phyloP scores from a whole-genome alignment of 352 stramenopile genomes.

The Pseudoperonospora humuli region DNA sequence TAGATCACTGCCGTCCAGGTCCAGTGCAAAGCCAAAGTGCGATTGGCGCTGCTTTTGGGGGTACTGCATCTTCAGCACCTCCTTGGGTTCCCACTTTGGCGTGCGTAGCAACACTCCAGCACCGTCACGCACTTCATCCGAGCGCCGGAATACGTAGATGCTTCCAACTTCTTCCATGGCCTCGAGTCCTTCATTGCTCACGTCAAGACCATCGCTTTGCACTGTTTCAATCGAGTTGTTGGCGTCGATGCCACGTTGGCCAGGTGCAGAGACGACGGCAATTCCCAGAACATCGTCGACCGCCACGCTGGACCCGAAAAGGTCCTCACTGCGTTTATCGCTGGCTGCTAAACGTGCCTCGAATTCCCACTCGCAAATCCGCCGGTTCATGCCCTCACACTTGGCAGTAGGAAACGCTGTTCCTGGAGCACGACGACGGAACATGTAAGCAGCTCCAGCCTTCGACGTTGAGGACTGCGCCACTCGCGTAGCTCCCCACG shows the following conservation, averaged over 20 bases:
- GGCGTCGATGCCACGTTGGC: conserved; percentile 63
- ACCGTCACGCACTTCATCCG: conserved; percentile 56
- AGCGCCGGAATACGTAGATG: conserved; percentile 60
- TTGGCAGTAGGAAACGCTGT: conserved; percentile 24
- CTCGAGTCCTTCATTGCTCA: conserved; percentile 15
- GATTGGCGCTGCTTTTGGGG: conserved; percentile 50
- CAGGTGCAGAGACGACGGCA: conserved; percentile 73
- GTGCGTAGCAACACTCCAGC: conserved; percentile 53
- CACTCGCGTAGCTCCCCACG: conserved; percentile 64
- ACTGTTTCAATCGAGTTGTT: conserved; percentile 69
- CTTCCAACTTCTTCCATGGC: conserved; percentile 43
- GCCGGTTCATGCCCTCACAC: conserved; percentile 56
- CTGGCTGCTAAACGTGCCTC: conserved; percentile 81
- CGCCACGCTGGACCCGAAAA: conserved; percentile 82
- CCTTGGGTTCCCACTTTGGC: conserved; percentile 60
- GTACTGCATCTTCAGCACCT: conserved; percentile 74
- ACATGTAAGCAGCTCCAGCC: conserved; percentile 77
- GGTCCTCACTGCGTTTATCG: conserved; percentile 83
- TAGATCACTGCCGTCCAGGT: conserved; percentile 48
- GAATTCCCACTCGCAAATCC: conserved; percentile 82
- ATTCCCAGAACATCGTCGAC: conserved; percentile 78
- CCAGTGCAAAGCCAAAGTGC: conserved; percentile 45
- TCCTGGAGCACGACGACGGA: conserved; percentile 52
- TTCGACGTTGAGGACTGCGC: conserved; percentile 48
- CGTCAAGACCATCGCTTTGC: conserved; percentile 13